Evolutionary conservation across 2,329 filamentous ascomycete species (phyloP).

Genomic region (Scedosporium dehoogii): DNA sequence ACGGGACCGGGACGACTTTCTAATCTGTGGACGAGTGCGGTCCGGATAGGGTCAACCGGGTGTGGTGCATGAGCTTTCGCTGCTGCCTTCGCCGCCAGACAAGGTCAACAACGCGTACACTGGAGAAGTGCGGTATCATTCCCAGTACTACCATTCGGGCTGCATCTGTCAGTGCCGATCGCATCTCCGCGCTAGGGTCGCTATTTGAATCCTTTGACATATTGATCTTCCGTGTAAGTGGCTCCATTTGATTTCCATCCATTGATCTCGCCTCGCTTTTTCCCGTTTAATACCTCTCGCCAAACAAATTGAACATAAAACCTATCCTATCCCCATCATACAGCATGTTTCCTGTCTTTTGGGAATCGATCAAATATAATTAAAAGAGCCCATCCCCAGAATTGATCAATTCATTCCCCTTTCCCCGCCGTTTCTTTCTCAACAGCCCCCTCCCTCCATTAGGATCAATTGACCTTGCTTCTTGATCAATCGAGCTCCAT

Average conservation of each 20-base stretch:
- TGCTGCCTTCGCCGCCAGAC: too few relatives aligned
- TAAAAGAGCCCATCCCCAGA: too few relatives aligned
- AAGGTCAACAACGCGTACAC: too few relatives aligned
- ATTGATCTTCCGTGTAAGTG: background rate
- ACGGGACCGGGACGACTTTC: background rate
- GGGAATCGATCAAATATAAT: too few relatives aligned
- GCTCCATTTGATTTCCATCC: background rate
- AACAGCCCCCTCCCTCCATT: background rate
- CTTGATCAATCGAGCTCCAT: too few relatives aligned
- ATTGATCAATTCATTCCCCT: too few relatives aligned
- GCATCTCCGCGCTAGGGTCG: background rate
- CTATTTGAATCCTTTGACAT: background rate
- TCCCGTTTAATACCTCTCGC: background rate
- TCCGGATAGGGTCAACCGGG: too few relatives aligned
- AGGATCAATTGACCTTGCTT: too few relatives aligned
- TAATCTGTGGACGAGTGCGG: too few relatives aligned
- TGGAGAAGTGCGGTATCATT: too few relatives aligned
- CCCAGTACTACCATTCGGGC: background rate
- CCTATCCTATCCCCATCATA: background rate
- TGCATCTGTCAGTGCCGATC: background rate
- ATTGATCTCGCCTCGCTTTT: background rate
- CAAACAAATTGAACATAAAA: background rate
- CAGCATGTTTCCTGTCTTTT: background rate
- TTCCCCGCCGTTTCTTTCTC: background rate
- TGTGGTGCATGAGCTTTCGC: too few relatives aligned